Base-by-base conservation (phyloP, 768 basidiomycete species). In the Cystofilobasidium capitatum region DNA sequence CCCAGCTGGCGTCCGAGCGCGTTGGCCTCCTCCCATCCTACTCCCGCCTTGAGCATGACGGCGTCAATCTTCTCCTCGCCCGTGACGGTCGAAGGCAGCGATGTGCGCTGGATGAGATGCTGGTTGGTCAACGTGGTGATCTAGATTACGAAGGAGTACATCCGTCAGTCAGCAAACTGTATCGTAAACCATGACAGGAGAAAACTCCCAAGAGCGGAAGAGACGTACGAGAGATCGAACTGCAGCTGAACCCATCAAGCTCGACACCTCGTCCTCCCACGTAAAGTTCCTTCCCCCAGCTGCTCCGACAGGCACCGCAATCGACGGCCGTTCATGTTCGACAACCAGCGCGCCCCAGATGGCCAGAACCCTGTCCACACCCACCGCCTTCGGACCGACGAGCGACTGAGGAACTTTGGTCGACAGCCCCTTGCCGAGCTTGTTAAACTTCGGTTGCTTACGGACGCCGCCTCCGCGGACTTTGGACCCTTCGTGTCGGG, bases 241-340 rank as follows among this genome's bases (percentile, higher is more conserved):
- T 5, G 54, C 20, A 24, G 42, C 60, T 0, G 61, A 62, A 22
- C 47, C 35, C 66, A 68, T 68, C 7, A 55, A 55, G 47, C 39
- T 62, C 61, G 13, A 60, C 61, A 68, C 66, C 54, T 66, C 65
- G 22, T 68, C 60, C 61, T 68, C 65, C 65, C 65, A 66, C 20
- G 39, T 33, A 10, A 36, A 42, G 29, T 33, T 55, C 17, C 51
- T 16, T 62, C 61, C 45, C n/a, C 64, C 26, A 36, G 29, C 24
- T 26, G 39, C 42, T 14, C 40, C 40, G 58, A 22, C 14, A 17
- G 35, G 20, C 17, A 39, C 12, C 6, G 33, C 35, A 9, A 17
- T 3, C 17, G 61, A 45, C 13, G 45, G 61, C 16, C 65, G 58
- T 20, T 68, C 66, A 26, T 68, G 62, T 37, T 68, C 66, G 24